Percentiles rank a stretch among this genome's conserved stretches.
These are phyloP conservation scores for Avena eriantha DNA, from an alignment of 176 grass and related monocot species.

Conservation along the genomic window DNA sequence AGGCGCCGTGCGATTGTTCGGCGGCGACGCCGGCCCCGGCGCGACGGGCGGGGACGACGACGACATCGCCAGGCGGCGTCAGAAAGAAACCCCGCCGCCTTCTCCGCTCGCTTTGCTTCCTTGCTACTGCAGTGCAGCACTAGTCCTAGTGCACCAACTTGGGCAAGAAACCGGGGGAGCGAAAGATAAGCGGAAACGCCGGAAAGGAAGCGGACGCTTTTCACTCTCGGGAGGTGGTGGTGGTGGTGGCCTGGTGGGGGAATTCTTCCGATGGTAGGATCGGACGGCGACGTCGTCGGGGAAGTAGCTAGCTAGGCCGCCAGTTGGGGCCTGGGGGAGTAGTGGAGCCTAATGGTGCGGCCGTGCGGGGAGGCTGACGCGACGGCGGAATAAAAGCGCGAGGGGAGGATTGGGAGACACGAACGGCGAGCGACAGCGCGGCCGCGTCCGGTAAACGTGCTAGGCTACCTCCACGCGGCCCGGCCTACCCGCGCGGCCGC, in stretches of 20 bases:
- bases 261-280: slow-evolving; percentile 4
- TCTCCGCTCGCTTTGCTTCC: neutral
- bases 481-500: slow-evolving; percentile 31
- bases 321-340: neutral
- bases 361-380: slow-evolving; percentile 21
- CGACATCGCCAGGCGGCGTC: slow-evolving; percentile 30
- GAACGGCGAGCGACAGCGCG: slow-evolving; percentile 22
- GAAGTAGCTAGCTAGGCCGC: neutral
- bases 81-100: neutral
- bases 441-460: slow-evolving; percentile 27
- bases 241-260: slow-evolving; percentile 12
- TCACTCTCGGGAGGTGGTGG: neutral
- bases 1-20: slow-evolving; percentile 33
- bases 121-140: neutral
- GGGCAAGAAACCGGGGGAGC: slow-evolving; percentile 24
- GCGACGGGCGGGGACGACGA: slow-evolving; percentile 47
- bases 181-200: neutral
- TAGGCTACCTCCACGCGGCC: neutral
- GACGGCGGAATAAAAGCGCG: slow-evolving; percentile 40
- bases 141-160: neutral
- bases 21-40: slow-evolving; percentile 17
- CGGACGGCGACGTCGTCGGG: slow-evolving; percentile 4
- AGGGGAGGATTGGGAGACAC: neutral
- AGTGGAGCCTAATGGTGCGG: slow-evolving; percentile 29
- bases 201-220: neutral